A percentile compares a stretch with the other conserved stretches of the same genome.
These are phyloP conservation scores for Clarireedia sp. DNA, from an alignment of 2,329 filamentous ascomycete species.

Conservation along the genomic window DNA sequence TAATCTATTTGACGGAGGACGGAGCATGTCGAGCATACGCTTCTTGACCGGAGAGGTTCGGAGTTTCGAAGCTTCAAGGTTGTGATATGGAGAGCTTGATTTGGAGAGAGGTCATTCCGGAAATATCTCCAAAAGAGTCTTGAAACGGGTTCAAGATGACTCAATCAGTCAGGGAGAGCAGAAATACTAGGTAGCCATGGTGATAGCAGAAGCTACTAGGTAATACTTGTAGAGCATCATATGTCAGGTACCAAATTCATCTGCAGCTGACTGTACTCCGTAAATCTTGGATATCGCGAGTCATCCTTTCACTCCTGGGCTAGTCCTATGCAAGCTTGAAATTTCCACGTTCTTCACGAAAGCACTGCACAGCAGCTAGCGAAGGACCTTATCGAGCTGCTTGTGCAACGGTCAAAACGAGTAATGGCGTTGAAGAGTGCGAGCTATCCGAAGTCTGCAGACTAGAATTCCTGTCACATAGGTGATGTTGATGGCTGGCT, in stretches of 20 bases:
- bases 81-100: background rate
- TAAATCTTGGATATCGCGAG: background rate
- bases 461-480: background rate
- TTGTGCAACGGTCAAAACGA: background rate
- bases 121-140: background rate
- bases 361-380: background rate
- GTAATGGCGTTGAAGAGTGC: background rate
- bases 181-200: background rate
- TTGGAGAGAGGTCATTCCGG: background rate
- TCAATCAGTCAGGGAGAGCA: background rate
- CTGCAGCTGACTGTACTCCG: conserved; percentile 5
- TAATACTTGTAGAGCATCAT: background rate
- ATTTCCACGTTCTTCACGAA: background rate
- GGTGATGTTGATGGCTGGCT: background rate
- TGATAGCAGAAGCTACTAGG: background rate
- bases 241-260: conserved; percentile 7
- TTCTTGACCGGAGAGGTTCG: background rate
- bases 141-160: background rate
- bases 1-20: conserved; percentile 1
- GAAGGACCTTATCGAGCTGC: background rate
- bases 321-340: no score
- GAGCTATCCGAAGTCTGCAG: background rate
- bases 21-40: background rate
- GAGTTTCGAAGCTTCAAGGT: background rate
- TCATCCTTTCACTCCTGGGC: no score